Percentiles rank a stretch among this genome's conserved stretches.
phyloP scores from a whole-genome alignment of 2,329 filamentous ascomycete species.

The Pseudopithomyces maydicus region DNA sequence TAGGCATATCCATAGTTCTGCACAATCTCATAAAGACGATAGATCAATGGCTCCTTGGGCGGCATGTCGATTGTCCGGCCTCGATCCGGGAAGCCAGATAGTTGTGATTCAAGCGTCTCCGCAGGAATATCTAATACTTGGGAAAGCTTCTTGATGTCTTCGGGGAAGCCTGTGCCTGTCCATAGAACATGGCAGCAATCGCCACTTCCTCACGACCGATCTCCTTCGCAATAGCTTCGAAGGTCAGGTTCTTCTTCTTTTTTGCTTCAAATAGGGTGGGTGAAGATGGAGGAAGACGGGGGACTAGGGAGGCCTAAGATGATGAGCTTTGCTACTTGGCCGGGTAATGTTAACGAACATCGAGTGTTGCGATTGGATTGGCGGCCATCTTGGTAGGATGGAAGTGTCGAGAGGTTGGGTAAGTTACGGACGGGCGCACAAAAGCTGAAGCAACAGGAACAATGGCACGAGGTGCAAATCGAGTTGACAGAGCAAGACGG shows the following conservation, averaged over 20 bases:
- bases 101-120: slow-evolving; percentile 62
- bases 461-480: slow-evolving; percentile 37
- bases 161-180: slow-evolving; percentile 75
- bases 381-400: slow-evolving; percentile 41
- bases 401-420: slow-evolving; percentile 31
- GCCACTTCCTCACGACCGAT: slow-evolving; percentile 83
- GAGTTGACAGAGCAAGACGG: slow-evolving; percentile 37
- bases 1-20: slow-evolving; percentile 98
- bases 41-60: slow-evolving; percentile 83
- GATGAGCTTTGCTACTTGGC: slow-evolving; percentile 15
- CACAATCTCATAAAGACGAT: slow-evolving; percentile 89
- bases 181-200: slow-evolving; percentile 88
- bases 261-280: slow-evolving; percentile 81
- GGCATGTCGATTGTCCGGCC: slow-evolving; percentile 82
- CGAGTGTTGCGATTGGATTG: slow-evolving; percentile 47
- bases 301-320: slow-evolving; percentile 65
- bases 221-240: slow-evolving; percentile 75
- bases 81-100: slow-evolving; percentile 78
- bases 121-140: slow-evolving; percentile 66
- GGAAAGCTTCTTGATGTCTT: slow-evolving; percentile 72
- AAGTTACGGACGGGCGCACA: slow-evolving; percentile 25
- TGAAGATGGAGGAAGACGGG: slow-evolving; percentile 72
- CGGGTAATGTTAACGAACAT: slow-evolving; percentile 26
- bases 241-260: slow-evolving; percentile 73
- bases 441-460: slow-evolving; percentile 24